Base-by-base conservation (phyloP, 768 basidiomycete genomes). In the Trametes cingulata region DNA sequence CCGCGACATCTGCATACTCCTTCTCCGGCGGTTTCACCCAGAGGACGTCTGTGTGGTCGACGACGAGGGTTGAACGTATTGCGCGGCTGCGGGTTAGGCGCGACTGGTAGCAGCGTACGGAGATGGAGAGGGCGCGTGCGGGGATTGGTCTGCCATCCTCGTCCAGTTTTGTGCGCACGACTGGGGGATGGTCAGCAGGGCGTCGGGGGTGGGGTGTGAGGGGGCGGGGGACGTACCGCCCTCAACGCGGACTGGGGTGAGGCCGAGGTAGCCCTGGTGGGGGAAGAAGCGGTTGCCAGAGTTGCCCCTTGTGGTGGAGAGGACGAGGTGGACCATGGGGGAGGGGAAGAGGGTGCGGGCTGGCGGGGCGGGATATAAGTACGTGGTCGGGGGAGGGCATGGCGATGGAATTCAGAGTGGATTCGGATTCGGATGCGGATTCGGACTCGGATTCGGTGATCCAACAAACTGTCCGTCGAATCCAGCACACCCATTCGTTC, bases 71-170 rank as follows among this genome's bases (percentile, higher is more conserved):
- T 36, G 86, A 83, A 43, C 83, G 82, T 24, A 79, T 62, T 15
- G 80, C 73, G 56, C 65, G 65, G 14, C 85, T 74, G 62, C 84
- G 85, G 60, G 83, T 83, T 51, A 86, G 73, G 33, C 90, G 84
- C 41, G 87, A 80, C 77, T 94, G 91, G 71, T 93, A 93, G 74
- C 91, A 94, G 43, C 91, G 83, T 43, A 94, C 82, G n/a, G 85
- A 82, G 66, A 96, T 79, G 51, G 82, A 80, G 66, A 93, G 75
- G 40, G 85, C 83, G 65, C 81, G 86, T 65, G 87, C 85, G 10
- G 77, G 83, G 55, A 95, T 78, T 17, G 79, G 81, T 70, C 86
- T 90, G 25, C 76, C 76, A 74, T 93, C 91, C 19, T 82, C 80
- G 65, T 92, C 91, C 53, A 87, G 75, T 62, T 78, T 81, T 42